These are phyloP conservation scores for Trichoderma brevicompactum DNA, from an alignment of 2,329 filamentous ascomycete genomes.

Conservation along the genomic window DNA sequence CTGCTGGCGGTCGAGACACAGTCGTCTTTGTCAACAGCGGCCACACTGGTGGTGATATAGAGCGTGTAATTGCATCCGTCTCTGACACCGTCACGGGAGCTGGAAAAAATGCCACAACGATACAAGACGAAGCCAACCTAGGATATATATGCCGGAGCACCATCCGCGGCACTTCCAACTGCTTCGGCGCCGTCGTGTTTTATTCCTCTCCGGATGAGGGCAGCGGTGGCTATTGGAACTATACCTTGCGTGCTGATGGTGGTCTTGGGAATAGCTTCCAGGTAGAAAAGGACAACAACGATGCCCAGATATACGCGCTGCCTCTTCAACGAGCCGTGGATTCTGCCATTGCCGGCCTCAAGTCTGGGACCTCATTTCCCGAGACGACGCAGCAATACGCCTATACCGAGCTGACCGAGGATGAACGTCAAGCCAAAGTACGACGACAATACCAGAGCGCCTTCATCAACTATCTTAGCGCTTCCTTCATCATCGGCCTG, in stretches of 20 bases:
- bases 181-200: conserved; percentile 75
- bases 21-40: conserved; percentile 78
- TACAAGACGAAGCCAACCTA: conserved; percentile 38
- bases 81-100: conserved; percentile 33
- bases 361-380: conserved; percentile 35
- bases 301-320: conserved; percentile 67
- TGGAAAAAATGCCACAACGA: conserved; percentile 36
- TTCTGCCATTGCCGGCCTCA: conserved; percentile 55
- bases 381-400: conserved; percentile 39
- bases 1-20: conserved; percentile 61
- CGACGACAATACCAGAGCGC: conserved; percentile 65
- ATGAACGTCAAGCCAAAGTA: conserved; percentile 59
- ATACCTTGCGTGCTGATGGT: conserved; percentile 69
- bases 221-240: conserved; percentile 63
- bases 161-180: conserved; percentile 68
- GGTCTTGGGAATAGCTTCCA: conserved; percentile 60
- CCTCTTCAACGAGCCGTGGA: conserved; percentile 73
- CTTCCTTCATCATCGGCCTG: conserved; percentile 71
- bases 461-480: conserved; percentile 67
- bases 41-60: conserved; percentile 69
- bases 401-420: conserved; percentile 45
- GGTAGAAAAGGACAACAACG: conserved; percentile 60
- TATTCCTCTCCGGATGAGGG: conserved; percentile 69
- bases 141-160: conserved; percentile 59
- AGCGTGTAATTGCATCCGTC: conserved; percentile 63